Conservation (phyloP, 2,329 filamentous ascomycete species). For the Fusarium scirpi region DNA sequence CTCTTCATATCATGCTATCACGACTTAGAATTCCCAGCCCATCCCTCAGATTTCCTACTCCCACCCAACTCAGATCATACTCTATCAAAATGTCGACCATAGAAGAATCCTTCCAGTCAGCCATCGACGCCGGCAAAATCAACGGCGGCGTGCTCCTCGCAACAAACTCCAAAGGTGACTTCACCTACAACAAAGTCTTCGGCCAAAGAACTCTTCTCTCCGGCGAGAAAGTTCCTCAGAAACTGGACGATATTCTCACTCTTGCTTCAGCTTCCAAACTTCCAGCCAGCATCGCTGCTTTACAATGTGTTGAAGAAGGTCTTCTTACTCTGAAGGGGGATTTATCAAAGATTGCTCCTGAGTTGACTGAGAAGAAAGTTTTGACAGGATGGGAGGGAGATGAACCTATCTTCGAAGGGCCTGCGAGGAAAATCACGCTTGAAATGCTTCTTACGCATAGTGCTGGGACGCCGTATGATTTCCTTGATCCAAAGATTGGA, state of each 20-base stretch:
- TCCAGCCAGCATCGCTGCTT: conserved; percentile 62
- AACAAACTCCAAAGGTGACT: conserved; percentile 53
- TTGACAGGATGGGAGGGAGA: conserved; percentile 60
- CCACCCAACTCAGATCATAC: accelerated
- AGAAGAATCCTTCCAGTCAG: conserved; percentile 54
- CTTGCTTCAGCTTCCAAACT: conserved; percentile 59
- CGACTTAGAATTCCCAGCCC: neutral
- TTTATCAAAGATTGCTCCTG: conserved; percentile 59
- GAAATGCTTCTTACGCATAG: conserved; percentile 65
- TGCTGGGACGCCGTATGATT: conserved; percentile 61
- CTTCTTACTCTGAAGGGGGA: conserved; percentile 60
- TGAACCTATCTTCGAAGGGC: conserved; percentile 53
- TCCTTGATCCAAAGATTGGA: conserved; percentile 52
- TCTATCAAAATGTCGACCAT: conserved; percentile 49
- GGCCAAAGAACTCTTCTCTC: conserved; percentile 57
- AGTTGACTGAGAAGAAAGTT: conserved; percentile 61
- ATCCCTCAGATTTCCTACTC: accelerated
- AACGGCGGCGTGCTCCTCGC: conserved; percentile 58
- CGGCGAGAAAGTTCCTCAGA: conserved; percentile 53
- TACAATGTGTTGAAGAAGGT: conserved; percentile 68
- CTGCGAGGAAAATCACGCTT: conserved; percentile 58
- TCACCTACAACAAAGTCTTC: conserved; percentile 55
- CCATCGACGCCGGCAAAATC: conserved; percentile 59
- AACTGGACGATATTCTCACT: conserved; percentile 53
- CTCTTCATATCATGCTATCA: neutral